These are phyloP conservation scores for Heterobasidion annosum DNA, from an alignment of 1,284 basidiomycete genomes.

Conservation along the genomic window DNA sequence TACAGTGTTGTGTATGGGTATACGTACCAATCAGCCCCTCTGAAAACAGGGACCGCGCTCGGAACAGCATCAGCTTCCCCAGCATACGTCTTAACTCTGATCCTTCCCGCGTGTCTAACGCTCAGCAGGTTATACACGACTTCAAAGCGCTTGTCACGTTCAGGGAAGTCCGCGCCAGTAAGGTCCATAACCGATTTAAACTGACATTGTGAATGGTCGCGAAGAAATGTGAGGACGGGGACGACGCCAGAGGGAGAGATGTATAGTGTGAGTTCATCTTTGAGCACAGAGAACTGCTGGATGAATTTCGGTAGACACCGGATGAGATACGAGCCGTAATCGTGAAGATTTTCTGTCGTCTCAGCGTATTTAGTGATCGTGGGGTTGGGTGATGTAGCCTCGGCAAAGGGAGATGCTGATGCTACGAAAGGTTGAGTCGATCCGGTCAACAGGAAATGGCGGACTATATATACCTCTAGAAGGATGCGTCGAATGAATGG, in stretches of 20 bases:
- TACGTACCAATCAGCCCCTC: conserved; percentile 89
- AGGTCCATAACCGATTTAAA: conserved; percentile 94
- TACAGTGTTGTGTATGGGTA: neutral
- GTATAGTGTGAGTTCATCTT: conserved; percentile 94
- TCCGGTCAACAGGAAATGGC: neutral
- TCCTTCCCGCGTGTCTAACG: conserved; percentile 65
- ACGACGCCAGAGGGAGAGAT: conserved; percentile 77
- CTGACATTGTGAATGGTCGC: conserved; percentile 94
- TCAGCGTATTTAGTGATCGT: conserved; percentile 60
- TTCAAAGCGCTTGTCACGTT: conserved; percentile 91
- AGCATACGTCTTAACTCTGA: conserved; percentile 97
- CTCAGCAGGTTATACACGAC: conserved; percentile 95
- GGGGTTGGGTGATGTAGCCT: conserved; percentile 82
- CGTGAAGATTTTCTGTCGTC: conserved; percentile 71
- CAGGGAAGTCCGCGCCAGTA: conserved; percentile 93
- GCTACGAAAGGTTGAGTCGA: conserved; percentile 25
- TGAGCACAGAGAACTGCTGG: conserved; percentile 96
- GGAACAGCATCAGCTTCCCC: conserved; percentile 95
- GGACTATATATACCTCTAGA: conserved; percentile 32
- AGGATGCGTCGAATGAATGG: conserved; percentile 13
- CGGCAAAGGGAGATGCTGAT: conserved; percentile 73
- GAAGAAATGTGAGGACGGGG: conserved; percentile 87
- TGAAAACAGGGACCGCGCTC: conserved; percentile 73
- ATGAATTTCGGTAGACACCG: conserved; percentile 92
- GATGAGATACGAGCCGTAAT: conserved; percentile 84